A percentile compares a stretch with the other conserved stretches of the same genome.
phyloP scores from a whole-genome alignment of 768 basidiomycete genomes.

The Leccinum imitatum region DNA sequence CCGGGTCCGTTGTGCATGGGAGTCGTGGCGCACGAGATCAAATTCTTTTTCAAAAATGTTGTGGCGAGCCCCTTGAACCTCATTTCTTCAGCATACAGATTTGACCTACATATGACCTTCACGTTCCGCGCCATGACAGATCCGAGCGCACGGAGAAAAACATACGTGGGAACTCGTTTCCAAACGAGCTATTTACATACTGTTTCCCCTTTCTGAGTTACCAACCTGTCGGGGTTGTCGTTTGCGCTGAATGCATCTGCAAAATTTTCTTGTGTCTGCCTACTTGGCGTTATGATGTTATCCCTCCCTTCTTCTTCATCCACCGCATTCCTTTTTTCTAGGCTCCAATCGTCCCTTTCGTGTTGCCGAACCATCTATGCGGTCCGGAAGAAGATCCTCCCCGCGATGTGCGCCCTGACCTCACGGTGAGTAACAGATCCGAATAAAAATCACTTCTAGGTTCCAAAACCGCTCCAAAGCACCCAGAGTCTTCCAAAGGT shows the following conservation, averaged over 20 bases:
- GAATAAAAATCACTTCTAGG: background rate
- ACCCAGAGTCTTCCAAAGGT: background rate
- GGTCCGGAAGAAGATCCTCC: background rate
- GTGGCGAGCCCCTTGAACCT: background rate
- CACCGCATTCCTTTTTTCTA: background rate
- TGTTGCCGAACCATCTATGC: background rate
- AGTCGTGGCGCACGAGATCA: background rate
- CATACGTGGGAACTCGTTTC: background rate
- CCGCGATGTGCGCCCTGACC: background rate
- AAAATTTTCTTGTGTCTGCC: background rate
- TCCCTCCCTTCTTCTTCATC: background rate
- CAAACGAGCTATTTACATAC: background rate
- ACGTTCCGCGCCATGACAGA: background rate
- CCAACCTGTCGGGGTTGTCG: background rate
- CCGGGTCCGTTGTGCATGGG: background rate
- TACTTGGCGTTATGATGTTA: background rate
- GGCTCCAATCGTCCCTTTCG: background rate
- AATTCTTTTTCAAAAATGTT: background rate
- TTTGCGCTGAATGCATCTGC: conserved; percentile 21
- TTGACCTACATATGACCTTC: no score
- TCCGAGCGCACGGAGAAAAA: background rate
- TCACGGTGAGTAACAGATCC: background rate
- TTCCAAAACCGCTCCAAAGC: background rate
- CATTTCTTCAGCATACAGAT: background rate
- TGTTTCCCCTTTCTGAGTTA: background rate